phyloP scores from a whole-genome alignment of 805 yeast species.

The Kuraishia cidri region DNA sequence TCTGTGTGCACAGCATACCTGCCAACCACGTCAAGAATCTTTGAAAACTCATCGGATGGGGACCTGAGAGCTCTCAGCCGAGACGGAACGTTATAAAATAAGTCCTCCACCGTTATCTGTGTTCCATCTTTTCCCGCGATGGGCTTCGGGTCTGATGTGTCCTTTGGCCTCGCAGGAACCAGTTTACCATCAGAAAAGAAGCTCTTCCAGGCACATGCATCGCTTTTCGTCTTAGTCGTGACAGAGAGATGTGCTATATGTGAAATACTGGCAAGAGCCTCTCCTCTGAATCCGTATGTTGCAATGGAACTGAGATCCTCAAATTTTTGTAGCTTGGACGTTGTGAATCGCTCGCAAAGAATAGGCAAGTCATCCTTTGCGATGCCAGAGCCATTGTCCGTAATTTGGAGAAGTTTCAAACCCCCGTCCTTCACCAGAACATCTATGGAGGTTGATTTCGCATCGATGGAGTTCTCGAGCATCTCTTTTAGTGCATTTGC shows the following conservation, averaged over 20 bases:
- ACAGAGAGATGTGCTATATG: slow-evolving; percentile 81
- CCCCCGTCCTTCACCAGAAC: slow-evolving; percentile 90
- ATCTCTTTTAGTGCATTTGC: slow-evolving; percentile 91
- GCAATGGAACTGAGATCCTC: slow-evolving; percentile 65
- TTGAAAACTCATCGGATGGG: slow-evolving; percentile 64
- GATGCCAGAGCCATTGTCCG: slow-evolving; percentile 88
- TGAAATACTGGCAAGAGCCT: slow-evolving; percentile 90
- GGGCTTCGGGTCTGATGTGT: slow-evolving; percentile 45
- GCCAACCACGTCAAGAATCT: slow-evolving; percentile 75
- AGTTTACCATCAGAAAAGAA: slow-evolving; percentile 62
- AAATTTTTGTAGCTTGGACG: slow-evolving; percentile 69
- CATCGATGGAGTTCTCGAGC: slow-evolving; percentile 89
- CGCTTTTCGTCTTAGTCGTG: slow-evolving; percentile 55
- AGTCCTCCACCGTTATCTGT: slow-evolving; percentile 74
- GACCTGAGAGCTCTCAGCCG: slow-evolving; percentile 60
- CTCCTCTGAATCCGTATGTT: slow-evolving; percentile 95
- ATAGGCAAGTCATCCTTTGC: slow-evolving; percentile 60
- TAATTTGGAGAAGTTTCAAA: slow-evolving; percentile 70
- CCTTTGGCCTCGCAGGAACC: slow-evolving; percentile 29
- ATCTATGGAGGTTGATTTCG: slow-evolving; percentile 66
- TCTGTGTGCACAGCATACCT: slow-evolving; percentile 72
- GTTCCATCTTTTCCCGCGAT: slow-evolving; percentile 88
- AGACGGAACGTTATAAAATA: slow-evolving; percentile 83
- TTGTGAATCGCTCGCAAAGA: slow-evolving; percentile 88
- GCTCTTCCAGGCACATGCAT: slow-evolving; percentile 64